A percentile compares a stretch with the other conserved stretches of the same genome.
phyloP scores from a whole-genome alignment of 768 basidiomycete species.

The Ramaria sp. region DNA sequence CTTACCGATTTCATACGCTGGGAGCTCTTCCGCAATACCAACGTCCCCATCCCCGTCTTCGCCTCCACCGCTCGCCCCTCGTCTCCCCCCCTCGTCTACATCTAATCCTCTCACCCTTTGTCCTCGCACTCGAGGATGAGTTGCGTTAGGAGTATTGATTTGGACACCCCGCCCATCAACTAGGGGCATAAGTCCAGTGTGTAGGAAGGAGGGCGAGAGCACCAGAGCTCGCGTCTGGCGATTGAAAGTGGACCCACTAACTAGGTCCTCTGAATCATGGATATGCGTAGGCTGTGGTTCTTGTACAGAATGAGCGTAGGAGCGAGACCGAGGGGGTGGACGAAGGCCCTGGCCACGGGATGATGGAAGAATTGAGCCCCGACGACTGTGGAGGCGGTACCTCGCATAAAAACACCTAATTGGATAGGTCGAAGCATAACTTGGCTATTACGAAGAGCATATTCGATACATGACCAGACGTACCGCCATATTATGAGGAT shows the following conservation, averaged over 20 bases:
- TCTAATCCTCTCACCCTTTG: background rate
- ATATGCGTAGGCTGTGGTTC: background rate
- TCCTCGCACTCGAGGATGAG: background rate
- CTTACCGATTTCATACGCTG: conserved; percentile 4
- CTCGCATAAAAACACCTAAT: background rate
- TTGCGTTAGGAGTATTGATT: background rate
- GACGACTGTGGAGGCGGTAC: background rate
- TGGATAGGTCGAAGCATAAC: background rate
- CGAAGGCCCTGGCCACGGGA: background rate
- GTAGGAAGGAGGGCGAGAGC: conserved; percentile 2
- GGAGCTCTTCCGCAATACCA: background rate
- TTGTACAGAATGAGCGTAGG: background rate
- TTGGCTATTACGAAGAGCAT: background rate
- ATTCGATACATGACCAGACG: background rate
- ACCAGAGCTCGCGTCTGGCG: background rate
- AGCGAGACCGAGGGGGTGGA: background rate
- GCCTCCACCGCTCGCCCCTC: background rate
- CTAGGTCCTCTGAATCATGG: background rate
- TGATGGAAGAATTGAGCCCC: background rate
- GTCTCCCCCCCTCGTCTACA: background rate
- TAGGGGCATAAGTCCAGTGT: background rate
- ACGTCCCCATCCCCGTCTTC: background rate
- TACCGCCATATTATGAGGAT: conserved; percentile 3
- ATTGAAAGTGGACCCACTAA: background rate
- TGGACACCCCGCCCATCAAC: background rate